A percentile compares a stretch with the other conserved stretches of the same genome.
Conservation (phyloP, 2,329 filamentous ascomycete genomes). For the Intubia oerlemansii region DNA sequence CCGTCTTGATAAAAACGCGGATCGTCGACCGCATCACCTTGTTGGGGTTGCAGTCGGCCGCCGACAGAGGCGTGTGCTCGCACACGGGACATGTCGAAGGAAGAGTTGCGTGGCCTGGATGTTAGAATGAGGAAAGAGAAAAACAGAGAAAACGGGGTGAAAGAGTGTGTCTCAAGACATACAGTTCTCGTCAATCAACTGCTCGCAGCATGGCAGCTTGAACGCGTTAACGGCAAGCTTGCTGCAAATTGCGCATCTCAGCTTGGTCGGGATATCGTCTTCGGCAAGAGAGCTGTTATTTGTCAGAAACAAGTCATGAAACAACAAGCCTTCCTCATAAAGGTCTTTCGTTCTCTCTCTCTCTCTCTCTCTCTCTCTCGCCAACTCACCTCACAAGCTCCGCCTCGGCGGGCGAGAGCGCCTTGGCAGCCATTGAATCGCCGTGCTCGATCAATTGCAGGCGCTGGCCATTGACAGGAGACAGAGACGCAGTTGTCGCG, state of each 20-base stretch:
- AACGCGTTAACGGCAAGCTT: slow-evolving; percentile 80
- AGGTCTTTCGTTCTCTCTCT: no score
- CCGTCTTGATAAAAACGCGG: slow-evolving; percentile 72
- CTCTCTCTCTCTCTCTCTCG: no score
- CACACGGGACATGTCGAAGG: slow-evolving; percentile 76
- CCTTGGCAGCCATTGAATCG: slow-evolving; percentile 10
- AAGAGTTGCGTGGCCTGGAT: slow-evolving; percentile 41
- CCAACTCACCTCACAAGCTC: slow-evolving; percentile 33
- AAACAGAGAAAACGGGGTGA: no score
- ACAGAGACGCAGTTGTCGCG: no score
- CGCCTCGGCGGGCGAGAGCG: slow-evolving; percentile 27
- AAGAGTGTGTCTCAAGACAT: no score
- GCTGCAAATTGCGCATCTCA: slow-evolving; percentile 86
- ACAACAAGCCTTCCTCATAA: no score
- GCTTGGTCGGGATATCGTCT: slow-evolving; percentile 84
- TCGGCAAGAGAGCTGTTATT: slow-evolving; percentile 46
- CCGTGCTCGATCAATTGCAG: no score
- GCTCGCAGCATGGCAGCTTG: slow-evolving; percentile 84
- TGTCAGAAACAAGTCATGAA: no score
- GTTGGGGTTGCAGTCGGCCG: slow-evolving; percentile 70
- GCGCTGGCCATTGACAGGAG: no score
- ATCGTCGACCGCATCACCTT: slow-evolving; percentile 86
- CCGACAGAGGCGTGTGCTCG: slow-evolving; percentile 72
- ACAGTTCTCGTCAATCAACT: slow-evolving; percentile 85
- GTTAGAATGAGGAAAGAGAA: no score